Evolutionary conservation across 1,284 basidiomycete genomes (phyloP).

Genomic region (Marasmius oreades): DNA sequence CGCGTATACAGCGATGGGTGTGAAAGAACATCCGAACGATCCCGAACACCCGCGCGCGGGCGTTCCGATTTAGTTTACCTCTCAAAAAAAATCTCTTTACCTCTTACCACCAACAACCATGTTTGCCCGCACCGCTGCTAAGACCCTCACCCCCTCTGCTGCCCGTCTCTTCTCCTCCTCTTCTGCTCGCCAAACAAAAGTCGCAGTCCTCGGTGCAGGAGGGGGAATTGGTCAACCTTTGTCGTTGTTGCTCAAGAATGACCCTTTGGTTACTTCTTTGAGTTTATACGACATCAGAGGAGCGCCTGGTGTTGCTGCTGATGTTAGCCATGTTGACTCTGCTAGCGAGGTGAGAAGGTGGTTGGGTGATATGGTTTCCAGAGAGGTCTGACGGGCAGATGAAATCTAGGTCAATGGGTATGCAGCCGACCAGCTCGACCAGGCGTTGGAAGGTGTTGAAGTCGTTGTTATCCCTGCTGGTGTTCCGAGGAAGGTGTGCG

Average conservation of each 20-base stretch:
- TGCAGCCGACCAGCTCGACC: slow-evolving; percentile 80
- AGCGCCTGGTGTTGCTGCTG: slow-evolving; percentile 89
- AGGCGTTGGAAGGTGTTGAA: slow-evolving; percentile 81
- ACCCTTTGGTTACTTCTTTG: slow-evolving; percentile 76
- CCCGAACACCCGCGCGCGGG: too few species aligned
- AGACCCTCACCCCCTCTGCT: slow-evolving; percentile 38
- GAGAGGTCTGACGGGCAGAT: slow-evolving; percentile 7
- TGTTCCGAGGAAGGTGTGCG: slow-evolving; percentile 86
- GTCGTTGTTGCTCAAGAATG: slow-evolving; percentile 84
- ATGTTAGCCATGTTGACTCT: slow-evolving; percentile 93
- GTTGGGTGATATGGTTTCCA: slow-evolving; percentile 9
- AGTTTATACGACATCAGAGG: slow-evolving; percentile 91
- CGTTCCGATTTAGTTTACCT: background rate
- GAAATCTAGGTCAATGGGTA: slow-evolving; percentile 70
- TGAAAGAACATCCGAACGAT: too few species aligned
- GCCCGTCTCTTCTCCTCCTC: slow-evolving; percentile 80
- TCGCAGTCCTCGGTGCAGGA: slow-evolving; percentile 88
- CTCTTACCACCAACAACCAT: slow-evolving; percentile 29
- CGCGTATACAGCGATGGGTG: too few species aligned
- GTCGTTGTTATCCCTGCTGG: slow-evolving; percentile 98
- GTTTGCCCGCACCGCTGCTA: slow-evolving; percentile 55
- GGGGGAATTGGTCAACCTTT: slow-evolving; percentile 93
- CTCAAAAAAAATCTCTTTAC: background rate
- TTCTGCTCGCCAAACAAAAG: slow-evolving; percentile 69
- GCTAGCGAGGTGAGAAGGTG: slow-evolving; percentile 72